Percentiles rank a stretch among this genome's conserved stretches.
phyloP scores from a whole-genome alignment of 306 rosid species.

The Sechiopsis laciniata region DNA sequence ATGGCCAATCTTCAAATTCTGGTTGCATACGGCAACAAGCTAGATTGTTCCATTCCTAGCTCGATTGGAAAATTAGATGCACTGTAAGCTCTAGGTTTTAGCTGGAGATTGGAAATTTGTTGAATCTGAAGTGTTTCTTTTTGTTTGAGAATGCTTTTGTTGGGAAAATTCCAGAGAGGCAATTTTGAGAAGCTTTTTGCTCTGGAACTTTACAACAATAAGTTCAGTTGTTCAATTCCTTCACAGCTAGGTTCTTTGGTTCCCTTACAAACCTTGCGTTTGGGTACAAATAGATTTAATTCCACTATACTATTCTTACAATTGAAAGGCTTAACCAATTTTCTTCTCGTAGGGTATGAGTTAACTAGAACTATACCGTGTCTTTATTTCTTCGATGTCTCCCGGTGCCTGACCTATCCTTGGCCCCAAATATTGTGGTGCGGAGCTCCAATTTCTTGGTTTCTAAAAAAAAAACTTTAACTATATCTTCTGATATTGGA shows the following conservation, averaged over 20 bases:
- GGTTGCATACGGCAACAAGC: conserved; percentile 38
- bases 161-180: conserved; percentile 45
- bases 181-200: conserved; percentile 41
- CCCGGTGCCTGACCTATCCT: too few species aligned
- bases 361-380: conserved; percentile 51
- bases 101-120: conserved; percentile 38
- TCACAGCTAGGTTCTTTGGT: conserved; percentile 51
- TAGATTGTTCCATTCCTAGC: conserved; percentile 57
- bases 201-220: conserved; percentile 49
- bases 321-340: conserved; percentile 47
- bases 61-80: conserved; percentile 50
- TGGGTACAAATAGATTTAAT: conserved; percentile 45
- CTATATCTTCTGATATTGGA: conserved; percentile 57
- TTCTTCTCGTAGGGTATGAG: conserved; percentile 53
- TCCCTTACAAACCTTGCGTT: conserved; percentile 37
- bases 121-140: conserved; percentile 34
- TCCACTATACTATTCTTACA: conserved; percentile 60
- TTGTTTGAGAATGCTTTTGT: conserved; percentile 19
- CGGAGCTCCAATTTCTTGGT: too few species aligned
- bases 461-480: conserved; percentile 26
- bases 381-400: too few species aligned
- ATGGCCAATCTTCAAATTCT: conserved; percentile 38
- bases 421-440: too few species aligned
- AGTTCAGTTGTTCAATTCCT: conserved; percentile 56
- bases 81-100: conserved; percentile 49